Base-by-base conservation (phyloP, 352 stramenopile species). In the Albugo laibachii region DNA sequence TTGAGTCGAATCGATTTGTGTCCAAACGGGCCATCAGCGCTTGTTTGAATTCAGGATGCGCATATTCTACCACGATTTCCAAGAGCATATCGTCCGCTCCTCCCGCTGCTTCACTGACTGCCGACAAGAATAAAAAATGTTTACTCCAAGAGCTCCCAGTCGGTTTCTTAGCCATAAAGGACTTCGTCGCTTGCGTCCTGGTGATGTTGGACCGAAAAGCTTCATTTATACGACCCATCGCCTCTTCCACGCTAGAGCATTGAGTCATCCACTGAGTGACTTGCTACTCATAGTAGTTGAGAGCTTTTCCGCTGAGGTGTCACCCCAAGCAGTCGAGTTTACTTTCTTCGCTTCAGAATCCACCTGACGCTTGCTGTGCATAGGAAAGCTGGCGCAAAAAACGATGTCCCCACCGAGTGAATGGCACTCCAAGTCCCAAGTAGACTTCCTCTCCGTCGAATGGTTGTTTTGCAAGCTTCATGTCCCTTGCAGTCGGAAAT, bases 71-170 rank as follows among this genome's bases (percentile, higher is more conserved):
- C 14, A 41, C 16, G 16, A 14, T 41, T 16, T 41, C 36, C 36
- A 41, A 16, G 36, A 41, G 14, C 14, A 41, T 14, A 14, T 41
- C 14, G 14, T 41, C 36, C 14, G 36, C n/a, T n/a, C n/a, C n/a
- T n/a, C n/a, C n/a, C n/a, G n/a, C n/a, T n/a, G n/a, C n/a, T n/a
- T 62, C 45, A n/a, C n/a, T n/a, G n/a, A n/a, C n/a, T n/a, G n/a
- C n/a, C n/a, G n/a, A n/a, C n/a, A n/a, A n/a, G n/a, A 13, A 59
- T 2, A 60, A 16, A 19, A 48, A 57, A 37, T 59, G 56, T 16
- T 60, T 50, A 0, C 50, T 41, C 48, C 40, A 59, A 1, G 37
- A 49, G 3, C 53, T 19, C 24, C 50, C 60, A 0, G 38, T 1
- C 46, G 19, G 39, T 37, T 55, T 59, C 21, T 1, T 11, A 15